These are phyloP conservation scores for Fusarium globosum DNA, from an alignment of 2,329 filamentous ascomycete species.

Conservation along the genomic window DNA sequence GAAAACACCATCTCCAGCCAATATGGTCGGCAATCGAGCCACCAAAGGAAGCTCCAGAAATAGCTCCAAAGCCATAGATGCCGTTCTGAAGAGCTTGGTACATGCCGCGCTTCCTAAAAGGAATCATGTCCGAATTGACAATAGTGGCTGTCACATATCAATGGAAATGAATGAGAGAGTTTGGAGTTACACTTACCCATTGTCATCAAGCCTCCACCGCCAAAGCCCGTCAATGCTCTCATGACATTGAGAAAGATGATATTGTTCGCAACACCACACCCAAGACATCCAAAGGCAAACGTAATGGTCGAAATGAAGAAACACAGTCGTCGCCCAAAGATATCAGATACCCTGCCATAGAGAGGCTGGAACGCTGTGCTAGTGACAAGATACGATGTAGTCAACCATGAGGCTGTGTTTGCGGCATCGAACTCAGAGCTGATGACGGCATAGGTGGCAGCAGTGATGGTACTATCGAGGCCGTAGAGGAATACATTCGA, in stretches of 20 bases:
- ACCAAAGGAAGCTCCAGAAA: conserved; percentile 72
- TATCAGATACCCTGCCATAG: conserved; percentile 77
- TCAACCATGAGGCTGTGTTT: conserved; percentile 80
- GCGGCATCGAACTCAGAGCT: conserved; percentile 79
- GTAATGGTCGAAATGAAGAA: conserved; percentile 73
- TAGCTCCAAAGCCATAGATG: conserved; percentile 70
- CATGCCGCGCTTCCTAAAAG: conserved; percentile 65
- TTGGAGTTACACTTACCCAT: conserved; percentile 64
- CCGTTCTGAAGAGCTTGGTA: conserved; percentile 71
- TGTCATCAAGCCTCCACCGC: conserved; percentile 75
- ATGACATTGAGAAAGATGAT: conserved; percentile 72
- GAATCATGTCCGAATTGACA: conserved; percentile 73
- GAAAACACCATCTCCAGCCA: conserved; percentile 76
- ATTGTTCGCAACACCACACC: conserved; percentile 70
- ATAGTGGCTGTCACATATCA: conserved; percentile 55
- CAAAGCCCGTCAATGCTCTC: conserved; percentile 74
- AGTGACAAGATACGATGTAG: conserved; percentile 77
- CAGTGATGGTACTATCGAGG: conserved; percentile 80
- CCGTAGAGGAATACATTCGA: conserved; percentile 73
- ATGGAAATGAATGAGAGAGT: background rate
- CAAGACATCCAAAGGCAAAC: conserved; percentile 72
- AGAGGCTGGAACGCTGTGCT: conserved; percentile 78
- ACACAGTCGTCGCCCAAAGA: conserved; percentile 70
- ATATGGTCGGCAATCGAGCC: conserved; percentile 72
- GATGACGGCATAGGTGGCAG: conserved; percentile 78